These are phyloP conservation scores for Peronosclerospora sorghi DNA, from an alignment of 352 stramenopile species.

Conservation along the genomic window DNA sequence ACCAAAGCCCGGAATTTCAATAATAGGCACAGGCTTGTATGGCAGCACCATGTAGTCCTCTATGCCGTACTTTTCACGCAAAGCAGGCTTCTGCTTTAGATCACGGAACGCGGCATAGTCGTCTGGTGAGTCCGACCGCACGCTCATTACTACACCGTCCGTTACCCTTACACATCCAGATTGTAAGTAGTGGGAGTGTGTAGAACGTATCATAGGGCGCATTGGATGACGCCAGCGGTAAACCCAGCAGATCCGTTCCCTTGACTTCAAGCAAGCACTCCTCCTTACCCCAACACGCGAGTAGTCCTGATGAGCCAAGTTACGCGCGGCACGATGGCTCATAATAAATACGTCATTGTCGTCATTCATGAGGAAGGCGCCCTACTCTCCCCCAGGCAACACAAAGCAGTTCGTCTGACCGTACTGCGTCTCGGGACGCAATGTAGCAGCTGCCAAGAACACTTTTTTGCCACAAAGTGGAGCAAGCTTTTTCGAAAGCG, in stretches of 20 bases:
- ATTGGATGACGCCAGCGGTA: conserved; percentile 93
- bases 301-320: conserved; percentile 93
- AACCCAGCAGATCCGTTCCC: conserved; percentile 93
- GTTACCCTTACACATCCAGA: conserved; percentile 99
- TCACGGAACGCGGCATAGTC: conserved; percentile 98
- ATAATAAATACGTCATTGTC: conserved; percentile 93
- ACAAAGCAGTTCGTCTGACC: conserved; percentile 99
- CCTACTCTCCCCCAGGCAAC: conserved; percentile 97
- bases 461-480: conserved; percentile 84
- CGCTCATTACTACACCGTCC: conserved; percentile 98
- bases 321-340: conserved; percentile 86
- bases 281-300: conserved; percentile 83
- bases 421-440: conserved; percentile 99
- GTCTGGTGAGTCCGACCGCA: conserved; percentile 97
- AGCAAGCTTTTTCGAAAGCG: conserved; percentile 64
- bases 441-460: conserved; percentile 95
- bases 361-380: conserved; percentile 93
- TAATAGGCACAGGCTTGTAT: conserved; percentile 99
- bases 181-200: conserved; percentile 97
- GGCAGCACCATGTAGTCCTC: conserved; percentile 96
- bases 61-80: conserved; percentile 98
- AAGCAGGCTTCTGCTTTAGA: conserved; percentile 96
- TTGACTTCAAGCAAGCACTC: conserved; percentile 87
- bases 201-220: conserved; percentile 98
- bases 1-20: conserved; percentile 98